Evolutionary conservation across 148 eudicot species (phyloP), one percentile per base, ranked within the genome.

Genomic region (Vaccinium macrocarpon): DNA sequence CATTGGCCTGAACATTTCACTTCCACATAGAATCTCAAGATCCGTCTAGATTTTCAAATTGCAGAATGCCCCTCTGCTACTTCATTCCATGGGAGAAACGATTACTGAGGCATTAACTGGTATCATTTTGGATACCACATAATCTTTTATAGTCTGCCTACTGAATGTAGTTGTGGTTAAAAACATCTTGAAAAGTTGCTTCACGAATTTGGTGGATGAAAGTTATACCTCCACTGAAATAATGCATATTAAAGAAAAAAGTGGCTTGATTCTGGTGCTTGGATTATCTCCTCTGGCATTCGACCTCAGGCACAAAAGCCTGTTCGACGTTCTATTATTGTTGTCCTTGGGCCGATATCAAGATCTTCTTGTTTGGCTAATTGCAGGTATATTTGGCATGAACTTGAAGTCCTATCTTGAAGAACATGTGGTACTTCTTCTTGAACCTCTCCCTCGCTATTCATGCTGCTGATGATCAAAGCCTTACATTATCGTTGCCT

Each of bases 341-440:
- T 19, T 51, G 12, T 64, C 11, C n/a, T 49, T 21, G 19, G 15
- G 21, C 61, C 62, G 48, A 52, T 11, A 7, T 75, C 21, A 49
- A 46, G 76, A 59, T 38, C 74, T 35, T 72, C 12, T 85, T 76
- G 8, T 85, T 74, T 6, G 83, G 46, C 15, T 77, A 79, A 52
- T 79, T 90, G 82, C 93, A 97, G 99, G 99, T 79, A 97, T 97
- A 81, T 95, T 97, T 84, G 99, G 99, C 89, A 97, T 97, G 99
- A 97, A 97, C 88, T 91, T 97, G 90, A 97, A 88, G 86, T 97
- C 99, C 25, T 95, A 93, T 87, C 99, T 97, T 59, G 99, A 97
- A 88, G 98, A 95, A 86, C 96, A 92, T 56, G 89, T 88, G 95
- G 99, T 97, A 93, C 25, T 81, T 88, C 62, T 57, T 78, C 71